A percentile compares a stretch with the other conserved stretches of the same genome.
These are phyloP conservation scores for Gracilaria vermiculophylla DNA, from an alignment of 23 red algal genomes.

Conservation along the genomic window DNA sequence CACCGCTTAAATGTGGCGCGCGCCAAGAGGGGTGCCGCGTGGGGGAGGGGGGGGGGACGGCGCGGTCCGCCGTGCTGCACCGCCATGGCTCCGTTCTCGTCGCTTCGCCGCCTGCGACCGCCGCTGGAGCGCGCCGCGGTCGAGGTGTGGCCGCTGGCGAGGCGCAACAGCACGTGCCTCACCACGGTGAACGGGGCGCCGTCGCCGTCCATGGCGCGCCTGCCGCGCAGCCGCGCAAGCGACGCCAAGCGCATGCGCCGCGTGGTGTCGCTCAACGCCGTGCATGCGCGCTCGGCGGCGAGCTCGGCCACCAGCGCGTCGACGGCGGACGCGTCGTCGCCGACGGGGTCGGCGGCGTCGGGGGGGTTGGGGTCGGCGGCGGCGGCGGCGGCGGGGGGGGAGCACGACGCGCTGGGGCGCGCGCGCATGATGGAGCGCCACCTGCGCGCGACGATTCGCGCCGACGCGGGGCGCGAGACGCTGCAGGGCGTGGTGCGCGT, in stretches of 20 bases:
- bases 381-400: not conserved
- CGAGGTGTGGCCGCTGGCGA: not conserved
- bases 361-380: too few relatives aligned
- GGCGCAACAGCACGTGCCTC: not conserved
- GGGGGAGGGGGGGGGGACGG: too few relatives aligned
- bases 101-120: not conserved
- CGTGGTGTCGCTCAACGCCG: not conserved
- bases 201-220: not conserved
- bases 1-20: not conserved
- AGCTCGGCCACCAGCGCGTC: not conserved
- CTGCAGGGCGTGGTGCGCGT: conserved; percentile 17
- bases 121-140: not conserved
- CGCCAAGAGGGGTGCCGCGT: too few relatives aligned
- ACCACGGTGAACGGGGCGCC: not conserved
- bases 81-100: not conserved
- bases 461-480: not conserved
- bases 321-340: not conserved
- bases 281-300: not conserved
- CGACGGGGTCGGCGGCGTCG: too few relatives aligned
- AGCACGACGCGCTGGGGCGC: not conserved
- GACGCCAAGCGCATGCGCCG: not conserved
- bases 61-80: too few relatives aligned
- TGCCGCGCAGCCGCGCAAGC: not conserved
- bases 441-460: not conserved
- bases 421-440: not conserved